Conservation (phyloP, 148 eudicot species). For the Vaccinium macrocarpon region DNA sequence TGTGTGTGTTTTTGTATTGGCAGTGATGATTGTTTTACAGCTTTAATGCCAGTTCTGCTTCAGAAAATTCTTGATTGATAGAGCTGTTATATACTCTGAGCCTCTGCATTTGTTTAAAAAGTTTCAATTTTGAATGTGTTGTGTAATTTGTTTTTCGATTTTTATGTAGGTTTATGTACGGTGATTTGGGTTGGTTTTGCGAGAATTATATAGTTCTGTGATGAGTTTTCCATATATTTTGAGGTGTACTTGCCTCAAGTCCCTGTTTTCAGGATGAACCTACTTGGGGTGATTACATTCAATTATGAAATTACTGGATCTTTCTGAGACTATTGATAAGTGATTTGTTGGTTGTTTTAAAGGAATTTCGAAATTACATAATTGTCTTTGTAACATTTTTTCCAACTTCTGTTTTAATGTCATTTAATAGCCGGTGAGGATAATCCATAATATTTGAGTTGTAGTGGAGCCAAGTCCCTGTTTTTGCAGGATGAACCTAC, state of each 20-base stretch:
- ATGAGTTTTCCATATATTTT: neutral
- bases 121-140: neutral
- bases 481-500: constrained; percentile 51
- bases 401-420: neutral
- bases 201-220: neutral
- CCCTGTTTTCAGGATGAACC: neutral
- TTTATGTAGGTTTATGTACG: neutral
- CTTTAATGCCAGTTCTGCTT: constrained; percentile 95
- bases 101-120: constrained; percentile 5
- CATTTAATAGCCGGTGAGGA: constrained; percentile 31
- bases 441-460: constrained; percentile 47
- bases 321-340: neutral
- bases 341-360: neutral
- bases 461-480: constrained; percentile 55
- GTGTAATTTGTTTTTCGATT: too few relatives aligned
- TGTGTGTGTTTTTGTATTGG: constrained; percentile 7
- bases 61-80: constrained; percentile 83
- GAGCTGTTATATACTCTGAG: constrained; percentile 68
- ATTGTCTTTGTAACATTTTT: too few relatives aligned
- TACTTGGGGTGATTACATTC: neutral
- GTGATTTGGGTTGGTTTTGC: neutral
- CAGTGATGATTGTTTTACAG: constrained; percentile 51
- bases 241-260: neutral
- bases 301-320: neutral
- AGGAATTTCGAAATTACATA: neutral